Conservation (phyloP, 352 stramenopile genomes). For the Pythium biforme region DNA sequence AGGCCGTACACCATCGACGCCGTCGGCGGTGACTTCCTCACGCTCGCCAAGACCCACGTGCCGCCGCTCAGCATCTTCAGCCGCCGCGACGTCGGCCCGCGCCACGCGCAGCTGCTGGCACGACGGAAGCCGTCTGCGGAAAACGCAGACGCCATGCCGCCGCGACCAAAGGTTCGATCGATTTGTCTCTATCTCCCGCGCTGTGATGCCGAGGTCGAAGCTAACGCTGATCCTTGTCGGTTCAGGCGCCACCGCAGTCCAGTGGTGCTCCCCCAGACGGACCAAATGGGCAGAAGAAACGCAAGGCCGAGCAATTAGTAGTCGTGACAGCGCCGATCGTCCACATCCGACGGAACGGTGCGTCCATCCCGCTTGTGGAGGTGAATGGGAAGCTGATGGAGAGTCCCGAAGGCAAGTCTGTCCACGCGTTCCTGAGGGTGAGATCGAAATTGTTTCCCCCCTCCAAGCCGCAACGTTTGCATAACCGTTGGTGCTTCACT, state of each 20-base stretch:
- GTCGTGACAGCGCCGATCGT: background rate
- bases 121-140: constrained; percentile 5
- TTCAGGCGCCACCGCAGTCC: background rate
- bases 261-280: background rate
- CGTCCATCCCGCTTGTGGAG: constrained; percentile 13
- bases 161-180: background rate
- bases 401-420: constrained; percentile 22
- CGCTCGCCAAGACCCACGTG: constrained; percentile 54
- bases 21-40: constrained; percentile 37
- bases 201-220: background rate
- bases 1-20: constrained; percentile 59
- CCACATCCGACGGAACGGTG: background rate
- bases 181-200: background rate
- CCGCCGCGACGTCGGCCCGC: background rate
- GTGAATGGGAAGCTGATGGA: constrained; percentile 24
- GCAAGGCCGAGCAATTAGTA: constrained; percentile 3
- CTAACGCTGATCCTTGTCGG: background rate
- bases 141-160: background rate
- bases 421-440: constrained; percentile 27
- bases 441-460: background rate
- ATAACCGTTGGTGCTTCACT: background rate
- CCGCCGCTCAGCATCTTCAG: constrained; percentile 67
- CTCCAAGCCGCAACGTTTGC: no score
- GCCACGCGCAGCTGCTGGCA: background rate
- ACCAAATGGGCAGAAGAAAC: constrained; percentile 14